Evolutionary conservation across 331 rosid genomes (phyloP).

Genomic region (Saraca asoca): DNA sequence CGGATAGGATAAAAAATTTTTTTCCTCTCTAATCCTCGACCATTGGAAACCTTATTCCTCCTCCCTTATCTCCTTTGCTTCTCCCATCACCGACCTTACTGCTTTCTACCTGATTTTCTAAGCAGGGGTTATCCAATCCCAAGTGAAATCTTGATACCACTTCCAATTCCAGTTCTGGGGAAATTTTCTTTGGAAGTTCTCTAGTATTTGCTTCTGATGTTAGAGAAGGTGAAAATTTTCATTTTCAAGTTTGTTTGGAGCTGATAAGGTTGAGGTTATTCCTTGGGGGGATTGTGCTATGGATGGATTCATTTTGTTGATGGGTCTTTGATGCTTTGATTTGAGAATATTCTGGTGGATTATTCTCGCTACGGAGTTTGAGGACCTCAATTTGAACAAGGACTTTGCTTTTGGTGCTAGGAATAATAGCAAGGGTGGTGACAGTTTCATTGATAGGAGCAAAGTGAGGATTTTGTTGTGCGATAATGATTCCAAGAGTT

Average conservation of each 20-base stretch:
- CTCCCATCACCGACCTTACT: too few relatives aligned
- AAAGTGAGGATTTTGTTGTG: conserved; percentile 90
- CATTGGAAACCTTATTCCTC: too few relatives aligned
- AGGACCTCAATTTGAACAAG: conserved; percentile 62
- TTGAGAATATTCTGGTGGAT: conserved; percentile 14
- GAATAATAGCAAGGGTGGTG: conserved; percentile 51
- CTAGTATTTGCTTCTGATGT: conserved; percentile 23
- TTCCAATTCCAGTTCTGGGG: neutral
- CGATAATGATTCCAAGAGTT: conserved; percentile 71
- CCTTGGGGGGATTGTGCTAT: neutral
- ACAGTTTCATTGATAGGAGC: conserved; percentile 87
- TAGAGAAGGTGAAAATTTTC: neutral
- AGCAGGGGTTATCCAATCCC: conserved; percentile 8
- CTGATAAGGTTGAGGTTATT: neutral
- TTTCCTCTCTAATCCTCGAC: too few relatives aligned
- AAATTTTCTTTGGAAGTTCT: conserved; percentile 33
- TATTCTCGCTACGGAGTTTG: conserved; percentile 52
- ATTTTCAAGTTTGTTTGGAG: neutral
- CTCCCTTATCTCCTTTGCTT: too few relatives aligned
- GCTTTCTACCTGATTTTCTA: too few relatives aligned
- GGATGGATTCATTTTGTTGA: neutral
- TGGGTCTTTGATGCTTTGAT: conserved; percentile 4
- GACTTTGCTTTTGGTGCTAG: conserved; percentile 41
- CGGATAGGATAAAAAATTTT: too few relatives aligned
- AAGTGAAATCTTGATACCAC: neutral